Conservation (phyloP, 345 rosid species). For the Orychophragmus violaceus region DNA sequence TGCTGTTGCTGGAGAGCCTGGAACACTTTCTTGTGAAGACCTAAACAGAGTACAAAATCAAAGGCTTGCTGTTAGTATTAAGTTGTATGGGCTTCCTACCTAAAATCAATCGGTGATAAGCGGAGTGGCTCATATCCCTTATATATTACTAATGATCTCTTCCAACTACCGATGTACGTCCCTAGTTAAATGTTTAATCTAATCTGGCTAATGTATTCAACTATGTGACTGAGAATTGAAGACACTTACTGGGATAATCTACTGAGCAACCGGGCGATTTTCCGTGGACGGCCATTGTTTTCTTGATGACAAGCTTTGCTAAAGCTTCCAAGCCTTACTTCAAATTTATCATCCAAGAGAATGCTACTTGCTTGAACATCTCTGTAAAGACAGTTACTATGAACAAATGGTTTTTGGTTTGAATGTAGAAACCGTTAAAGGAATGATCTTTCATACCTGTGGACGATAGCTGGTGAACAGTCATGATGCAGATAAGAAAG, state of each 20-base stretch:
- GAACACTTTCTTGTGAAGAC: slow-evolving; percentile 22
- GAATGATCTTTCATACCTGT: slow-evolving; percentile 47
- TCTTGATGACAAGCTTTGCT: slow-evolving; percentile 59
- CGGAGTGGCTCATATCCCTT: no score
- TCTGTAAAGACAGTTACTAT: slow-evolving; percentile 29
- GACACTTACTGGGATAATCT: slow-evolving; percentile 63
- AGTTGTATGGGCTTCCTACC: no score
- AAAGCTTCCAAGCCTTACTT: slow-evolving; percentile 92
- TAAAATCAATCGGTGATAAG: no score
- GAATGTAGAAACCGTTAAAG: not conserved
- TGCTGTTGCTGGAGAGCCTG: slow-evolving; percentile 42
- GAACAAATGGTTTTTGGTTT: not conserved
- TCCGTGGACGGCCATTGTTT: slow-evolving; percentile 60
- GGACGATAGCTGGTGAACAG: slow-evolving; percentile 81
- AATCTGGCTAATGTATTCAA: not conserved
- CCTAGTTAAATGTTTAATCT: not conserved
- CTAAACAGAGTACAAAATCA: slow-evolving; percentile 1
- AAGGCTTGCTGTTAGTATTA: no score
- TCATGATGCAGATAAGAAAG: slow-evolving; percentile 84
- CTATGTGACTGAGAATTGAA: not conserved
- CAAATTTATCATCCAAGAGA: slow-evolving; percentile 89
- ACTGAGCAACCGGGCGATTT: slow-evolving; percentile 53
- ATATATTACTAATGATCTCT: no score
- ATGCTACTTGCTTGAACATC: slow-evolving; percentile 96
- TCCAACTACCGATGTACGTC: no score